These are phyloP conservation scores for Aspergillus ellipticus DNA, from an alignment of 495 filamentous ascomycete species.

Conservation along the genomic window DNA sequence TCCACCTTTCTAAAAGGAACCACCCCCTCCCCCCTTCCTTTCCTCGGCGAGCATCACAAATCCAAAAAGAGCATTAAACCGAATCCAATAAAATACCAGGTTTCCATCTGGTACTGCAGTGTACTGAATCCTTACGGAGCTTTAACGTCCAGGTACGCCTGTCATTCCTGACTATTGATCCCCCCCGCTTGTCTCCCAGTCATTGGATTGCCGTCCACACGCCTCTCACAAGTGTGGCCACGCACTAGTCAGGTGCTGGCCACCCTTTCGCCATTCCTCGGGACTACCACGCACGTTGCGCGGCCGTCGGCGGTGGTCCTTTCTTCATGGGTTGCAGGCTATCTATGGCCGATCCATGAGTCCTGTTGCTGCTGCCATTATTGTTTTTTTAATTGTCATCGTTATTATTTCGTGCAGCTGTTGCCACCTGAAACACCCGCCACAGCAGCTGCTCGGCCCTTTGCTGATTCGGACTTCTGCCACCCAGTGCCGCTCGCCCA, in stretches of 20 bases:
- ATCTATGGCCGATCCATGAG: slow-evolving; percentile 7
- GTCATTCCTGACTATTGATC: background rate
- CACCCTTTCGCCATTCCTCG: slow-evolving; percentile 21
- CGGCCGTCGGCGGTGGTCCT: slow-evolving; percentile 19
- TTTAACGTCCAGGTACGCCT: background rate
- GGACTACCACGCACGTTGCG: slow-evolving; percentile 20
- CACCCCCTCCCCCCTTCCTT: slow-evolving; percentile 12
- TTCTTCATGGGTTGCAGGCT: slow-evolving; percentile 9
- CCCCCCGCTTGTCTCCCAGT: slow-evolving; percentile 3
- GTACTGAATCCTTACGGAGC: background rate
- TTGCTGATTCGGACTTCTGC: slow-evolving; percentile 16
- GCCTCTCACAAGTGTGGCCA: slow-evolving; percentile 31
- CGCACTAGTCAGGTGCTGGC: slow-evolving; percentile 27
- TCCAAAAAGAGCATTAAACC: background rate
- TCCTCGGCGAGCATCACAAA: background rate
- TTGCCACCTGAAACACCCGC: background rate
- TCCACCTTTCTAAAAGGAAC: slow-evolving; percentile 11
- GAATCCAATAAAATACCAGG: background rate
- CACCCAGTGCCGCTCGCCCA: background rate
- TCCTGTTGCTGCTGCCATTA: slow-evolving; percentile 20
- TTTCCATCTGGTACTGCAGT: slow-evolving; percentile 1
- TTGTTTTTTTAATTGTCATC: too few relatives aligned
- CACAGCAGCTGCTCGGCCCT: slow-evolving; percentile 6
- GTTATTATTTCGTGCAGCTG: slow-evolving; percentile 7
- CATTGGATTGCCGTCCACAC: slow-evolving; percentile 15